phyloP scores from a whole-genome alignment of 352 stramenopile species.

The Elongisporangium prolatum region DNA sequence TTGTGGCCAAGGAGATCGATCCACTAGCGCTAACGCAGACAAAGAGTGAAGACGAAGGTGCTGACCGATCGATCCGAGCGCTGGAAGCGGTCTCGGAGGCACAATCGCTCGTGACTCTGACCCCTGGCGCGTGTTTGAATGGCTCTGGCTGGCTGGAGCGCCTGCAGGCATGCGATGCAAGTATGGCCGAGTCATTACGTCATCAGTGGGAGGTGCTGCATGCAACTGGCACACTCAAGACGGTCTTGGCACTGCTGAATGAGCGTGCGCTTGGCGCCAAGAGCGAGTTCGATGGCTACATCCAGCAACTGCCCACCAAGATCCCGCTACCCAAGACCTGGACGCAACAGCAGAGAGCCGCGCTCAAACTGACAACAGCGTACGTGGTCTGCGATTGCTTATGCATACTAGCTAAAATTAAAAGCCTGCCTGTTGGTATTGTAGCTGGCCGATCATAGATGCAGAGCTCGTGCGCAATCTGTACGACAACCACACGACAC shows the following conservation, averaged over 20 bases:
- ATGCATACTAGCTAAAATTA: background rate
- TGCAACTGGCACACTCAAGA: conserved; percentile 39
- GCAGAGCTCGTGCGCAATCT: conserved; percentile 50
- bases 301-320: conserved; percentile 40
- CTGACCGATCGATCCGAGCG: conserved; percentile 50
- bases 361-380: conserved; percentile 49
- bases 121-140: conserved; percentile 36
- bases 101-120: conserved; percentile 38
- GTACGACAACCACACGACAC: conserved; percentile 27
- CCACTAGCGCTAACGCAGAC: no score
- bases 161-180: conserved; percentile 6
- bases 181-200: conserved; percentile 14
- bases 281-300: conserved; percentile 54
- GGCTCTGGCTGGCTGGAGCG: conserved; percentile 37
- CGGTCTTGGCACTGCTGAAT: conserved; percentile 39
- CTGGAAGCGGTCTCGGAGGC: conserved; percentile 18
- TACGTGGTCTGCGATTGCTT: conserved; percentile 8
- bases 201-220: conserved; percentile 21
- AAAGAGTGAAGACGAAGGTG: conserved; percentile 7
- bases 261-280: conserved; percentile 26
- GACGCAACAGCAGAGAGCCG: conserved; percentile 15
- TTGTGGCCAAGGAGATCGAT: no score
- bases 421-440: background rate
- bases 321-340: conserved; percentile 54
- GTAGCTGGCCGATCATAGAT: conserved; percentile 44